A percentile compares a stretch with the other conserved stretches of the same genome.
Evolutionary conservation across 2,329 filamentous ascomycete genomes (phyloP).

Genomic region (Apiospora marii): DNA sequence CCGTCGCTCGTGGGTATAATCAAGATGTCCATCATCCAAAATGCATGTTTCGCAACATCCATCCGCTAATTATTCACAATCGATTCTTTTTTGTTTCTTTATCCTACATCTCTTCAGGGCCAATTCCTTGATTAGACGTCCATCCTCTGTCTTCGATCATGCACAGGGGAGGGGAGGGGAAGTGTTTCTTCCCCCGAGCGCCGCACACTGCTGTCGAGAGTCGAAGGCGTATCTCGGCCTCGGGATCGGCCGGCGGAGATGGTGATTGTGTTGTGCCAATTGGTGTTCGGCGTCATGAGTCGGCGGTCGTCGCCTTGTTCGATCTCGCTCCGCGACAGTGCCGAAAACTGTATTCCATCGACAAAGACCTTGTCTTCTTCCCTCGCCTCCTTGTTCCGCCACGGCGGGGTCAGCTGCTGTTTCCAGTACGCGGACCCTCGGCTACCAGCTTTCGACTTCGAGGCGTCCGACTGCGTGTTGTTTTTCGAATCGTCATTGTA

Average conservation of each 20-base stretch:
- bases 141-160: background rate
- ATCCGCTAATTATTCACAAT: background rate
- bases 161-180: background rate
- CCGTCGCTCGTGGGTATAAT: slow-evolving; percentile 11
- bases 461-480: background rate
- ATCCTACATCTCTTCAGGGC: background rate
- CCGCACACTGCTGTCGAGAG: background rate
- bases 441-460: slow-evolving; percentile 6
- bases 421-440: background rate
- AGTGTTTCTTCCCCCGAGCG: background rate
- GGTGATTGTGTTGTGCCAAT: background rate
- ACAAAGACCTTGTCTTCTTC: slow-evolving; percentile 18
- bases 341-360: slow-evolving; percentile 17
- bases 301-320: background rate
- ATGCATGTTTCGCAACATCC: background rate
- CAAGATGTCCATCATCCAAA: background rate
- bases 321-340: background rate
- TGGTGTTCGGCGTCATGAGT: background rate
- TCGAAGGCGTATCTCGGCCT: background rate
- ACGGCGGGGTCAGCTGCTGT: background rate
- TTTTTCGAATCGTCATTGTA: slow-evolving; percentile 13
- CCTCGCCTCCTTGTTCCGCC: background rate
- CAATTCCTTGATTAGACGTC: background rate
- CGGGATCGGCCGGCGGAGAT: background rate
- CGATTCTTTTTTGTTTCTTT: no score